phyloP scores from a whole-genome alignment of 2,329 filamentous ascomycete genomes.

The Cordyceps cateniannulata region DNA sequence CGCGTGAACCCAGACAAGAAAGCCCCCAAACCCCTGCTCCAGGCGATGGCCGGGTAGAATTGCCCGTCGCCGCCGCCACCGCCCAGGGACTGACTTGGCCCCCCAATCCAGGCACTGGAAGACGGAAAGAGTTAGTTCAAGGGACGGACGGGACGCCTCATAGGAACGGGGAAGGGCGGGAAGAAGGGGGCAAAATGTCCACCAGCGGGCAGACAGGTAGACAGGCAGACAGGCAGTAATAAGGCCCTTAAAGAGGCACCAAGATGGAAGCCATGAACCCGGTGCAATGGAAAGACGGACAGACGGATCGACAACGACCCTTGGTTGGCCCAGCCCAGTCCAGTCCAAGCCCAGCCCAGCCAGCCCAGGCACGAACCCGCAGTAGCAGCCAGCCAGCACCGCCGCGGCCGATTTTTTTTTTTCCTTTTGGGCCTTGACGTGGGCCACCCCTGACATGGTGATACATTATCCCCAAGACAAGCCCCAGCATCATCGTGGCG shows the following conservation, averaged over 20 bases:
- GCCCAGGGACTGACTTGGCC: neutral
- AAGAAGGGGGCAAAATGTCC: neutral
- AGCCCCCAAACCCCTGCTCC: neutral
- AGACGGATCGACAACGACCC: neutral
- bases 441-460: too few species aligned
- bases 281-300: constrained; percentile 10
- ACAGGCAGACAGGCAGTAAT: too few species aligned
- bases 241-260: too few species aligned
- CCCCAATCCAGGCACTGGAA: neutral
- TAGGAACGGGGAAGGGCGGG: constrained; percentile 4
- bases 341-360: neutral
- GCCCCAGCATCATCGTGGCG: too few species aligned
- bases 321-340: too few species aligned
- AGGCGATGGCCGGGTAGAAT: neutral
- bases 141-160: neutral
- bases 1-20: neutral
- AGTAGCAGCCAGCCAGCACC: neutral
- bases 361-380: constrained; percentile 5
- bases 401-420: too few species aligned
- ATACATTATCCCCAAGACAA: too few species aligned
- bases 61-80: neutral
- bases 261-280: constrained; percentile 2
- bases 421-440: neutral
- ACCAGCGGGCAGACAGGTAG: too few species aligned
- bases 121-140: neutral